Evolutionary conservation across 371 early-diverging fungal genomes (phyloP), one percentile per base, ranked within the genome.

Genomic region (Syncephalastrum sp.): DNA sequence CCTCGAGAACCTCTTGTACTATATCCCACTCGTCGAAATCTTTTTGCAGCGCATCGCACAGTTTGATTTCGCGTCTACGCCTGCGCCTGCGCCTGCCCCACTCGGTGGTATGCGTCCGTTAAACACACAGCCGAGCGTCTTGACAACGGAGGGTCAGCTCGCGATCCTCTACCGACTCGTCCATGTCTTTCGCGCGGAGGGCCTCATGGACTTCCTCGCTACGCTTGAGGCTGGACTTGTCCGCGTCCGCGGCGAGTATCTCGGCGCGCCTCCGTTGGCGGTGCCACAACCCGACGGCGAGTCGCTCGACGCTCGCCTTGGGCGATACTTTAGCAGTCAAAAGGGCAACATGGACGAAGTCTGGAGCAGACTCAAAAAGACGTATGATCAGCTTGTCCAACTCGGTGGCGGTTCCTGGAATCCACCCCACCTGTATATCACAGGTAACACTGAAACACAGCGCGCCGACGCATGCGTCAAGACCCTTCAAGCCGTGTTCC

Each of bases 1-100:
- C 0, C 42, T 72, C 21, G 76, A 75, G 13, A 75, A 72, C 52
- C 50, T 61, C 3, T 49, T 61, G 12, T 70, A 44, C 46, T 75
- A 75, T 48, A 46, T 72, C 15, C 56, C 61, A 1, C 29, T 66
- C 3, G 68, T 68, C 0, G 65, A 69, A 6, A 65, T 66, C 1
- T 54, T 75, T 21, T 41, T 75, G 14, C 63, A 68, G 42, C 63
- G 66, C 3, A 56, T 57, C 7, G 25, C 65, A 8, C 63, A 54
- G 19, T 71, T 67, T 45, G 41, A 38, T 2, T 66, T 46, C 23
- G 63, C 50, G 42, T 61, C 29, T n/a, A 10, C 14, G 27, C 42
- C 53, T 7, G 21, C 47, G 24, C 44, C 47, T 21, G 42, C 27
- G 5, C 3, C 27, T 27, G 42, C 41, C 3, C 51, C 50, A 50